These are phyloP conservation scores for Neurospora sp. DNA, from an alignment of 495 filamentous ascomycete species.

Conservation along the genomic window DNA sequence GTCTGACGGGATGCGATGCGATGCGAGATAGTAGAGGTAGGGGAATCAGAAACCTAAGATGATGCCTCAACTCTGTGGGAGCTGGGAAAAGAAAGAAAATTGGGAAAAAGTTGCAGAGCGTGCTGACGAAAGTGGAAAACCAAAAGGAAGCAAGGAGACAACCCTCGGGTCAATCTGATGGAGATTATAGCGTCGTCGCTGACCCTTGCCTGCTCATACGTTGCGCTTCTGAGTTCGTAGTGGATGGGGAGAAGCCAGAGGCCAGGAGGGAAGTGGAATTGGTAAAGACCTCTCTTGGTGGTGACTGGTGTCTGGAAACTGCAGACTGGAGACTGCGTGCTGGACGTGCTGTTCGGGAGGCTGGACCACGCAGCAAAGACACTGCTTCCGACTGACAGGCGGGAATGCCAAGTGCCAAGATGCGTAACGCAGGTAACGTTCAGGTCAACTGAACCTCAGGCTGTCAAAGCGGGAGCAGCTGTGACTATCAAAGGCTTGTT, in stretches of 20 bases:
- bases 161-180: neutral
- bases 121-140: neutral
- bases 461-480: neutral
- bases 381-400: neutral
- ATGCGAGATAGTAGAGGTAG: neutral
- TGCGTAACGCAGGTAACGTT: neutral
- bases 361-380: neutral
- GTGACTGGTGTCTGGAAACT: neutral
- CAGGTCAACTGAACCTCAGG: neutral
- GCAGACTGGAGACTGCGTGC: neutral
- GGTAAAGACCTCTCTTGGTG: neutral
- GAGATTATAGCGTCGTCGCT: neutral
- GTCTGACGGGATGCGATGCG: neutral
- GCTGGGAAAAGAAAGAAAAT: neutral
- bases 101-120: neutral
- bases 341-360: neutral
- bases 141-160: neutral
- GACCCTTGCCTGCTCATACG: neutral
- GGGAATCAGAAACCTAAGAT: neutral
- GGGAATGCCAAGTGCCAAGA: neutral
- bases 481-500: neutral
- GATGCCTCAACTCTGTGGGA: neutral
- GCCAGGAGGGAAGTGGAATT: neutral
- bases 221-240: neutral
- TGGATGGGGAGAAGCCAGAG: neutral